phyloP scores from a whole-genome alignment of 169 alveolate species.

The Sarcocystis neurona region DNA sequence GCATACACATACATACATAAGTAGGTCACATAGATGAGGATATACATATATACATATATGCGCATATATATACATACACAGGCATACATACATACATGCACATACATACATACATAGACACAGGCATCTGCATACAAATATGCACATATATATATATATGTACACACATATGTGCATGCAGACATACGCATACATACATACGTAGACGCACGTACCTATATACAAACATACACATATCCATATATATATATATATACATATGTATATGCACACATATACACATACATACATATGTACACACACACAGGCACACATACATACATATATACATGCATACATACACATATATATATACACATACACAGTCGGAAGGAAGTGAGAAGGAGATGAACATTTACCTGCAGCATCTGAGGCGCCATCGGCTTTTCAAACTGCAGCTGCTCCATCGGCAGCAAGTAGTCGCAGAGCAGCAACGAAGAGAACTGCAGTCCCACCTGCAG shows the following conservation, averaged over 20 bases:
- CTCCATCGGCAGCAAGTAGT: conserved; percentile 39
- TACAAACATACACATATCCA: not conserved
- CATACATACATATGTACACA: not conserved
- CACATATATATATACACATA: not conserved
- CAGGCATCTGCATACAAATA: not conserved
- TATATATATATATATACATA: not conserved
- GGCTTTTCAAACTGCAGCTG: conserved; percentile 49
- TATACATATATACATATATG: no score
- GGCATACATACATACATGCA: no score
- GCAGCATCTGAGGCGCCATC: conserved; percentile 58
- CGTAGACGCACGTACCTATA: not conserved
- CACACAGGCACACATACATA: not conserved
- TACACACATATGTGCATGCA: not conserved
- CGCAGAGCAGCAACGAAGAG: conserved; percentile 45
- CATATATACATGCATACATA: not conserved
- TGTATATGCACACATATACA: not conserved
- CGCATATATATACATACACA: no score
- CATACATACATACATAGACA: not conserved
- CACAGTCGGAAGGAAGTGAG: not conserved
- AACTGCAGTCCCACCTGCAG: conserved; percentile 60
- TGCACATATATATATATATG: not conserved
- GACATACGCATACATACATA: not conserved
- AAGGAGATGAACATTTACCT: conserved; percentile 5
- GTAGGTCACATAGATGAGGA: not conserved
- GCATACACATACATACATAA: not conserved